Evolutionary conservation across 1,284 basidiomycete genomes (phyloP).

Genomic region (Dichomitus squalens): DNA sequence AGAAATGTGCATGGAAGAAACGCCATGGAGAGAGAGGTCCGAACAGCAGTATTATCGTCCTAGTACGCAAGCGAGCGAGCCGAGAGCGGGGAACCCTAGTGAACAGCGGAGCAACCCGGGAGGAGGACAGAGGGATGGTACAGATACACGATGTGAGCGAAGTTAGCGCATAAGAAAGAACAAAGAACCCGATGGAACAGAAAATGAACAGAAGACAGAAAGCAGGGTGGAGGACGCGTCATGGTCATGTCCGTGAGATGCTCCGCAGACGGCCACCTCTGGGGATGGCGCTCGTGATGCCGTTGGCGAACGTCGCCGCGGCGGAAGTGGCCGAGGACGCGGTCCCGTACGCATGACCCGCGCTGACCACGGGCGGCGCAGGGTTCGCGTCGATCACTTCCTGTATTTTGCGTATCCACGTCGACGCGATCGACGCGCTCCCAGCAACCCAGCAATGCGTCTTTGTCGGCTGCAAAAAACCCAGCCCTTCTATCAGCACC

Average conservation of each 20-base stretch:
- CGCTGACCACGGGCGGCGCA: background rate
- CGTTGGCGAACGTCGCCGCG: conserved; percentile 7
- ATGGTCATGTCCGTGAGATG: conserved; percentile 16
- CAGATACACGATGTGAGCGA: conserved; percentile 9
- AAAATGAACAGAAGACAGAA: background rate
- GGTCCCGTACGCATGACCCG: background rate
- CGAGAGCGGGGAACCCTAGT: conserved; percentile 3
- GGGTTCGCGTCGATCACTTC: conserved; percentile 33
- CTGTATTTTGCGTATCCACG: conserved; percentile 58
- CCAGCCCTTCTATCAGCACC: background rate
- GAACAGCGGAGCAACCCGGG: conserved; percentile 8
- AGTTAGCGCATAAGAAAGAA: conserved; percentile 9
- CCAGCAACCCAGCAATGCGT: conserved; percentile 53
- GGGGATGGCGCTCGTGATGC: conserved; percentile 4
- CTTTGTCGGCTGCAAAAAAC: conserved; percentile 47
- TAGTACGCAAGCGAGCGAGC: conserved; percentile 2
- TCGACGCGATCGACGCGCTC: conserved; percentile 39
- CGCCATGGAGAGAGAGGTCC: conserved; percentile 4
- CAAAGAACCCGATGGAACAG: background rate
- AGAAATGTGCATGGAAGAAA: background rate
- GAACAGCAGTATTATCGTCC: conserved; percentile 7
- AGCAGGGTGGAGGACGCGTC: background rate
- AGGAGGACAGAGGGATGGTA: conserved; percentile 5
- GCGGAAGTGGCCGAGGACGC: conserved; percentile 4
- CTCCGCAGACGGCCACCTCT: conserved; percentile 13